Base-by-base conservation (phyloP, 176 grass and related monocot genomes). In the Oropetium thomaeum region DNA sequence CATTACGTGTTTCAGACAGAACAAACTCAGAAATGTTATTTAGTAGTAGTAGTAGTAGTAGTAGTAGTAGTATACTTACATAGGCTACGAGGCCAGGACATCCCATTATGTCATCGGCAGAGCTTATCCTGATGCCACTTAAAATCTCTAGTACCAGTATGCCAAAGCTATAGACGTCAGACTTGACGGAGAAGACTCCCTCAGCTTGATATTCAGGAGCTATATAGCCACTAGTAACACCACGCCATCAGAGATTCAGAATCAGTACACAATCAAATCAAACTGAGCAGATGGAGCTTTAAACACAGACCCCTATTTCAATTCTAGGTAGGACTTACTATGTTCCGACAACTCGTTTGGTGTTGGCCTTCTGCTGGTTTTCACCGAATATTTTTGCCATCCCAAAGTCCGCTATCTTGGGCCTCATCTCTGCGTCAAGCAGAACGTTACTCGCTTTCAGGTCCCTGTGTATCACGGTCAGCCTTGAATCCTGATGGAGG, bases 351-450 rank as follows among this genome's bases (percentile, higher is more conserved):
- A 89, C 79, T 25, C 79, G 27, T 14, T 79, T 73, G 3, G 90
- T 92, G 34, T 86, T 92, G 0, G 72, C 86, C 32, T 92, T 84
- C 5, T 83, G 53, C 71, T 92, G 83, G 58, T 92, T 84, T 19
- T 85, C 86, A 2, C 86, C 79, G n/a, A 92, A 92, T 35, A 92
- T 89, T 32, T 85, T 84, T 1, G 90, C 90, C 90, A 92, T 86
- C 4, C 90, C 90, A 2, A 92, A 92, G 29, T 92, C 90, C 0
- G 90, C 81, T 67, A 92, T 89, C 22, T 92, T 92, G 34, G 90
- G 83, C 7, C 72, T 61, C 70, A 89, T 73, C 15, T 92, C 79
- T 0, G 74, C 84, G 2, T 92, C 90, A 14, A 92, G 30, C 58
- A 92, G 42, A 19, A 92, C 77, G 4, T 92, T 92, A 25, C 86